Percentiles rank a stretch among this genome's conserved stretches.
These are phyloP conservation scores for Coelastrella sp. DNA, from an alignment of 139 green algal genomes.

Conservation along the genomic window DNA sequence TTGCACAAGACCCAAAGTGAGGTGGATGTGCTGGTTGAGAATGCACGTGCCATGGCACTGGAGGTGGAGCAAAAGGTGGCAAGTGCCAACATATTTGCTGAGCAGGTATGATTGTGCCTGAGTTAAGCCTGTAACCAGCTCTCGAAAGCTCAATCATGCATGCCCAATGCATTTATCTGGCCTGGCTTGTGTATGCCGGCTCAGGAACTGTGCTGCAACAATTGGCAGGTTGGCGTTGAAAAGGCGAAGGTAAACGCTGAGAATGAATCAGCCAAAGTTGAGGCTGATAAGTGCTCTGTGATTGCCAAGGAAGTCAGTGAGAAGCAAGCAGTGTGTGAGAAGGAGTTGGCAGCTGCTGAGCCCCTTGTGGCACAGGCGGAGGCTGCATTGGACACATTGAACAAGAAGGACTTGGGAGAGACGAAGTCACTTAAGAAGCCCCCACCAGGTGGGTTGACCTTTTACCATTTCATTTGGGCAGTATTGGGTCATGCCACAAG, in stretches of 20 bases:
- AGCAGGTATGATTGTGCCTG: conserved; percentile 70
- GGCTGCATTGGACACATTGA: conserved; percentile 90
- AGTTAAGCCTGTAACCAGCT: not conserved
- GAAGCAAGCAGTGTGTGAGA: conserved; percentile 85
- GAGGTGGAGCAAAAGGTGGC: conserved; percentile 92
- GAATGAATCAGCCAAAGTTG: conserved; percentile 81
- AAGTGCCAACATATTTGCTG: conserved; percentile 84
- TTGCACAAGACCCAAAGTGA: conserved; percentile 82
- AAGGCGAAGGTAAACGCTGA: conserved; percentile 92
- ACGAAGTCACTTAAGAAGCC: conserved; percentile 93
- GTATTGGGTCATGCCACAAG: not conserved
- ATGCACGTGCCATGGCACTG: conserved; percentile 85
- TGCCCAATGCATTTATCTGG: not conserved
- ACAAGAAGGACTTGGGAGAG: conserved; percentile 92
- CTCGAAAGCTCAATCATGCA: not conserved
- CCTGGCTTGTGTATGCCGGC: no score
- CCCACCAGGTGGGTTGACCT: conserved; percentile 52
- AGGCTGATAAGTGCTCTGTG: conserved; percentile 87
- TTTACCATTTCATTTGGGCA: not conserved
- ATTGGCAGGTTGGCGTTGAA: conserved; percentile 73
- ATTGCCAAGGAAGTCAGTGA: conserved; percentile 85
- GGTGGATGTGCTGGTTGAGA: conserved; percentile 91
- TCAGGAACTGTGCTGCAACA: not conserved
- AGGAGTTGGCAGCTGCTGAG: conserved; percentile 87
- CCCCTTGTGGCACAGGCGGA: conserved; percentile 86